Base-by-base conservation (phyloP, 352 stramenopile genomes). In the Globisporangium okanoganense region DNA sequence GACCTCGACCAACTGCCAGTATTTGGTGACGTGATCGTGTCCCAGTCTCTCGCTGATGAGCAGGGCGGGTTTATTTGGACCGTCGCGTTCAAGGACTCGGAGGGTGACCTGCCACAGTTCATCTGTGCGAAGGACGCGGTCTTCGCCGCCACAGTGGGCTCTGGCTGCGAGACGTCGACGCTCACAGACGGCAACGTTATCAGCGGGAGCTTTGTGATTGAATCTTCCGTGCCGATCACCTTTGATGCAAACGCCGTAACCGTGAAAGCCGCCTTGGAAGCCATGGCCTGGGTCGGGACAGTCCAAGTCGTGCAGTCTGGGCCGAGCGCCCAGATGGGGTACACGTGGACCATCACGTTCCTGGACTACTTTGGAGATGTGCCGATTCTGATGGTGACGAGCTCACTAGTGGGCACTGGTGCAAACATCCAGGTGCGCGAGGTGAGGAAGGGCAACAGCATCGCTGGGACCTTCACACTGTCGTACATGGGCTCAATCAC, bases 21-120 rank as follows among this genome's bases (percentile, higher is more conserved):
- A 8, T 89, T 88, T 58, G 75, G 79, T 0, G 67, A 75, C 52
- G 79, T 92, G 0, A 69, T 88, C 27, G 79, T 79, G 2, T 87
- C 79, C 13, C 75, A 70, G 16, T 92, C 82, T 9, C 78, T 92
- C 16, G 69, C 64, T 1, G 85, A 94, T 40, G 60, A 77, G 5
- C 78, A 91, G 51, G 85, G 83, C 16, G 85, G 85, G 1, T 90
- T 76, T 50, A 70, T 88, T 36, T 94, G 85, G 85, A 94, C 82
- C 0, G 65, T 93, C 2, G 84, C 81, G 12, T 93, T 91, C 55
- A 72, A 81, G 31, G 75, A 90, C 52, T 79, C 68, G 6, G 62
- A 90, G 52, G 84, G 79, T 0, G 73, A 92, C 41, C 22, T 93
- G 9, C 82, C 82, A 1, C 79, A 88, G 57, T 92, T 92, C 27